A percentile compares a stretch with the other conserved stretches of the same genome.
Conservation (phyloP, 306 rosid species). For the Citrullus amarus region DNA sequence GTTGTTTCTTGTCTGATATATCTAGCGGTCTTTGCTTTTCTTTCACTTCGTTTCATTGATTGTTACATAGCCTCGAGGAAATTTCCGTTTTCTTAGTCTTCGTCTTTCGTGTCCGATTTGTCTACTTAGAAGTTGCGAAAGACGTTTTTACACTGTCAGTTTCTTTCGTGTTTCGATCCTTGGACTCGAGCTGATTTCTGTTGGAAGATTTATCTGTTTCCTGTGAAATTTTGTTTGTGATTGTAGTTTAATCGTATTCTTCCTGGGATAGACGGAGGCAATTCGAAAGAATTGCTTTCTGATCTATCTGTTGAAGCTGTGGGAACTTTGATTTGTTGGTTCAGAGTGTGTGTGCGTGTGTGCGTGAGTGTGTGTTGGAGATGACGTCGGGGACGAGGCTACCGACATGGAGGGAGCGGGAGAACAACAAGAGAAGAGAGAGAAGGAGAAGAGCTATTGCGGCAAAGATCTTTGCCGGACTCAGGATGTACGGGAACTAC, state of each 20-base stretch:
- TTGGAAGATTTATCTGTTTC: not conserved
- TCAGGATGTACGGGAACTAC: conserved; percentile 75
- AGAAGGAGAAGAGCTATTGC: conserved; percentile 68
- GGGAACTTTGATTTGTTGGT: conserved; percentile 2
- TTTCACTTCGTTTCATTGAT: not conserved
- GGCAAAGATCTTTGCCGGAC: conserved; percentile 73
- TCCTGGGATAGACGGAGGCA: not conserved
- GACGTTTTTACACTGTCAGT: not conserved
- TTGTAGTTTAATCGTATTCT: not conserved
- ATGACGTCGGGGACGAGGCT: conserved; percentile 76
- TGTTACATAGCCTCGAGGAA: not conserved
- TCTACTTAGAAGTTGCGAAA: not conserved
- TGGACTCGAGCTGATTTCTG: not conserved
- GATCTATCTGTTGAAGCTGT: conserved; percentile 3
- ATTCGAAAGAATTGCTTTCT: conserved; percentile 1
- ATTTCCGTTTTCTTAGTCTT: not conserved
- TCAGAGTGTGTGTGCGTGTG: conserved; percentile 1
- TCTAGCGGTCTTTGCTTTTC: not conserved
- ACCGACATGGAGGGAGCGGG: conserved; percentile 89
- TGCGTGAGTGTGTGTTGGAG: conserved; percentile 2
- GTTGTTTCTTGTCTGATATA: not conserved
- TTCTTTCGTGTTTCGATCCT: not conserved
- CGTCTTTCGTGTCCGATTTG: not conserved
- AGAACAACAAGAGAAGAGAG: conserved; percentile 81
- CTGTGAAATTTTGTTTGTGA: not conserved